These are phyloP conservation scores for Monosporascus sp. DNA, from an alignment of 2,329 filamentous ascomycete species.

Conservation along the genomic window DNA sequence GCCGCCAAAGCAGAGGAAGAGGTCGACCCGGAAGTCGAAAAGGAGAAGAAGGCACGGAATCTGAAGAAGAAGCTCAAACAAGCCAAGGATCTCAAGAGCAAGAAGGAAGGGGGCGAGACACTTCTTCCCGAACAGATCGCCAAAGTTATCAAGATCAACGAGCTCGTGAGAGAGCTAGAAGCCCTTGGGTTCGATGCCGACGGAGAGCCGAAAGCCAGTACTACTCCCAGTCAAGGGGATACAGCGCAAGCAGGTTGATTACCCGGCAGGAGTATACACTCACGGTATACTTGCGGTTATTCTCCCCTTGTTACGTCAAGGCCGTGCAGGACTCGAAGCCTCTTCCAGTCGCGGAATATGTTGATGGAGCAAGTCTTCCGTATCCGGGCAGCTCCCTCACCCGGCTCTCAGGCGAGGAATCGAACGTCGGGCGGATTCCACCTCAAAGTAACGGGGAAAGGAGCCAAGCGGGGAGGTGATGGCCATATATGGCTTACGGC, in stretches of 20 bases:
- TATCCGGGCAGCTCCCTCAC: background rate
- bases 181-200: constrained; percentile 77
- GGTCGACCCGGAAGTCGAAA: constrained; percentile 67
- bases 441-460: background rate
- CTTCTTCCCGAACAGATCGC: constrained; percentile 91
- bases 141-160: constrained; percentile 95
- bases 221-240: constrained; percentile 4
- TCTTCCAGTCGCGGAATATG: background rate
- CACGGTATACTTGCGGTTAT: background rate
- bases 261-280: background rate
- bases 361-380: background rate
- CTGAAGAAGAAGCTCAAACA: constrained; percentile 94
- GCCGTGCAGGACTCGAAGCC: background rate
- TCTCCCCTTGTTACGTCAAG: background rate
- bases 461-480: background rate
- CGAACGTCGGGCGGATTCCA: background rate
- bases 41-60: constrained; percentile 87
- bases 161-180: constrained; percentile 84
- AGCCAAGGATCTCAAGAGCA: constrained; percentile 81
- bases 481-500: background rate
- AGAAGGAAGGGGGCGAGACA: constrained; percentile 80
- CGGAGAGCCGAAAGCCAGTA: constrained; percentile 49
- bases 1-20: constrained; percentile 33
- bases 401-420: background rate
- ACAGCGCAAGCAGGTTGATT: constrained; percentile 11